Evolutionary conservation across 2,329 filamentous ascomycete genomes (phyloP).

Genomic region (Raffaelea arxii): DNA sequence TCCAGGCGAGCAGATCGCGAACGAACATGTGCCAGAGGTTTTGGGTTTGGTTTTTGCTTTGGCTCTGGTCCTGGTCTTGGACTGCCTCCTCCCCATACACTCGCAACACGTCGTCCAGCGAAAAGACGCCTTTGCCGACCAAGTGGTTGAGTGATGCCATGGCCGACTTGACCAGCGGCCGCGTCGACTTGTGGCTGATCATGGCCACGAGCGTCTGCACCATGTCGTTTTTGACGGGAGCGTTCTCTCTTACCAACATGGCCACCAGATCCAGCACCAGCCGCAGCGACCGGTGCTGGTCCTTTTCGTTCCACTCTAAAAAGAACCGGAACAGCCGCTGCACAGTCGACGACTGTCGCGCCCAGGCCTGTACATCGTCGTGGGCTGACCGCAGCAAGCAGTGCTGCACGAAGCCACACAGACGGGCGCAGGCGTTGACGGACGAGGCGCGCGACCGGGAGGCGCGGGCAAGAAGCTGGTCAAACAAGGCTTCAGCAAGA

Average conservation of each 20-base stretch:
- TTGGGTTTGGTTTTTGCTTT: no score
- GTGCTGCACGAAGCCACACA: conserved; percentile 54
- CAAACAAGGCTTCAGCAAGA: conserved; percentile 26
- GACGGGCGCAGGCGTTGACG: conserved; percentile 47
- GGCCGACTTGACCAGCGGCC: conserved; percentile 58
- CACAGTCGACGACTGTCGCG: conserved; percentile 39
- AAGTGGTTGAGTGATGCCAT: conserved; percentile 59
- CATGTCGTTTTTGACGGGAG: conserved; percentile 32
- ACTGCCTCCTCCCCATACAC: conserved; percentile 28
- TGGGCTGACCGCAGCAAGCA: conserved; percentile 31
- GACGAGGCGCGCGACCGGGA: conserved; percentile 44
- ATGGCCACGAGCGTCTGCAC: conserved; percentile 46
- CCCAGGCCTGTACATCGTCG: conserved; percentile 32
- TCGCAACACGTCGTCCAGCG: conserved; percentile 32
- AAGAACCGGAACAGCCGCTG: conserved; percentile 50
- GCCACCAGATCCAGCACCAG: conserved; percentile 50
- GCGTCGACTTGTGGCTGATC: conserved; percentile 49
- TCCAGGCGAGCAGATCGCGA: conserved; percentile 37
- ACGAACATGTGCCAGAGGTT: conserved; percentile 19
- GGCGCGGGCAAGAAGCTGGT: conserved; percentile 36
- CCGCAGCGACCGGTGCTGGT: conserved; percentile 54
- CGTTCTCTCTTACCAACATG: conserved; percentile 39
- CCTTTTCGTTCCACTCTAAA: conserved; percentile 57
- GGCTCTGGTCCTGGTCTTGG: conserved; percentile 5
- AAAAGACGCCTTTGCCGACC: conserved; percentile 48